Evolutionary conservation across 1,284 basidiomycete species (phyloP).

Genomic region (Trichosporon sp.): DNA sequence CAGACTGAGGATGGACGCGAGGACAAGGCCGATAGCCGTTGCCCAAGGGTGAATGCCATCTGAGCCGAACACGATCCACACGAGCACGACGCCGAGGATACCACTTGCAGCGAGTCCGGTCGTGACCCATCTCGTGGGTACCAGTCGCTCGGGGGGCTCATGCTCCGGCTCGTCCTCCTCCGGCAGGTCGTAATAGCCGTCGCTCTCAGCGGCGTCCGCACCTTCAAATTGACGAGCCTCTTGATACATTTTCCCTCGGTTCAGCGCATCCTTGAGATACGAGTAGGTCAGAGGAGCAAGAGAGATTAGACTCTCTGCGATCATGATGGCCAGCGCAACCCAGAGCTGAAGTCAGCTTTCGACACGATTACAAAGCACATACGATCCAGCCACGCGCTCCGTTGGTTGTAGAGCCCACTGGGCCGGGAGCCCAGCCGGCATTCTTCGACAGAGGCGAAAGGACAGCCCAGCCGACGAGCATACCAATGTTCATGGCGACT

Average conservation of each 20-base stretch:
- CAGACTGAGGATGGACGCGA: constrained; percentile 78
- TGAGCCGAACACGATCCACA: constrained; percentile 80
- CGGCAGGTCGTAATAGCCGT: constrained; percentile 34
- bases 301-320: constrained; percentile 78
- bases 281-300: constrained; percentile 66
- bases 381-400: constrained; percentile 85
- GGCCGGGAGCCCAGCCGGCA: constrained; percentile 83
- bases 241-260: neutral
- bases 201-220: constrained; percentile 29
- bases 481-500: constrained; percentile 87
- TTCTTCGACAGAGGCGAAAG: constrained; percentile 79
- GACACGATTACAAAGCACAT: constrained; percentile 8
- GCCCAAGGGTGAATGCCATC: constrained; percentile 94
- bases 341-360: constrained; percentile 57
- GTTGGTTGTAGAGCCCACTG: constrained; percentile 72
- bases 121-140: constrained; percentile 73
- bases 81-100: constrained; percentile 66
- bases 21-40: constrained; percentile 72
- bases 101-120: constrained; percentile 64
- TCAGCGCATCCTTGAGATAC: constrained; percentile 44
- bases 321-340: constrained; percentile 91
- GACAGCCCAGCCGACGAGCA: constrained; percentile 92
- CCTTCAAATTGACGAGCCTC: neutral
- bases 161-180: constrained; percentile 61
- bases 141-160: constrained; percentile 74